Evolutionary conservation across 345 rosid genomes (phyloP).

Genomic region (Passiflora organensis): DNA sequence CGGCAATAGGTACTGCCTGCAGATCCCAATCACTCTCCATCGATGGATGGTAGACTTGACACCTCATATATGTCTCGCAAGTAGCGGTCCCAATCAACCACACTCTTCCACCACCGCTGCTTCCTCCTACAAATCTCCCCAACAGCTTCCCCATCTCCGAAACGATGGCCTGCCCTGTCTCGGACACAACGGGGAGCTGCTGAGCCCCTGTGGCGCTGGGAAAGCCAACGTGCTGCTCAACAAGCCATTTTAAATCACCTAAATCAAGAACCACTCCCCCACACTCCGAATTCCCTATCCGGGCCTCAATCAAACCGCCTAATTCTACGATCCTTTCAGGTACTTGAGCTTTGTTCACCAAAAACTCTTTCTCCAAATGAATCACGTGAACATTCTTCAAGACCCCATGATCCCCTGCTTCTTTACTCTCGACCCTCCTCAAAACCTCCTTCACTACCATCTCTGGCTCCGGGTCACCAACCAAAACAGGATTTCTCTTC

Average conservation of each 20-base stretch:
- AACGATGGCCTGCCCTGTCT: slow-evolving; percentile 45
- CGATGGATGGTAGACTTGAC: slow-evolving; percentile 81
- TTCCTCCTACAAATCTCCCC: slow-evolving; percentile 39
- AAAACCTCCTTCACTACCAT: slow-evolving; percentile 61
- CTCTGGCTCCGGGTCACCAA: slow-evolving; percentile 77
- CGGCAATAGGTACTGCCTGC: slow-evolving; percentile 81
- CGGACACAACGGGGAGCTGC: slow-evolving; percentile 37
- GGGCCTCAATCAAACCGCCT: slow-evolving; percentile 44
- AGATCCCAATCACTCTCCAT: slow-evolving; percentile 97
- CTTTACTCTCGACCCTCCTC: slow-evolving; percentile 56
- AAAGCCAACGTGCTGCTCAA: slow-evolving; percentile 40
- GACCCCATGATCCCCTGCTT: slow-evolving; percentile 46
- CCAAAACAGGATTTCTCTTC: slow-evolving; percentile 85
- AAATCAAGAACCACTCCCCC: slow-evolving; percentile 71
- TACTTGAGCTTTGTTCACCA: slow-evolving; percentile 39
- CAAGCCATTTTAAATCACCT: slow-evolving; percentile 95
- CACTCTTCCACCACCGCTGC: slow-evolving; percentile 35
- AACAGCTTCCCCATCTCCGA: slow-evolving; percentile 60
- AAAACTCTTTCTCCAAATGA: slow-evolving; percentile 54
- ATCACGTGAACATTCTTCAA: slow-evolving; percentile 53
- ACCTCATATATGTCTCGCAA: slow-evolving; percentile 86
- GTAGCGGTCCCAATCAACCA: slow-evolving; percentile 95
- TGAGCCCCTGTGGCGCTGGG: slow-evolving; percentile 9
- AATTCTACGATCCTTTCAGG: slow-evolving; percentile 50
- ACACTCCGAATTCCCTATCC: slow-evolving; percentile 36